Evolutionary conservation across 306 rosid species (phyloP), one percentile per base, ranked within the genome.

Genomic region (Cercis canadensis): DNA sequence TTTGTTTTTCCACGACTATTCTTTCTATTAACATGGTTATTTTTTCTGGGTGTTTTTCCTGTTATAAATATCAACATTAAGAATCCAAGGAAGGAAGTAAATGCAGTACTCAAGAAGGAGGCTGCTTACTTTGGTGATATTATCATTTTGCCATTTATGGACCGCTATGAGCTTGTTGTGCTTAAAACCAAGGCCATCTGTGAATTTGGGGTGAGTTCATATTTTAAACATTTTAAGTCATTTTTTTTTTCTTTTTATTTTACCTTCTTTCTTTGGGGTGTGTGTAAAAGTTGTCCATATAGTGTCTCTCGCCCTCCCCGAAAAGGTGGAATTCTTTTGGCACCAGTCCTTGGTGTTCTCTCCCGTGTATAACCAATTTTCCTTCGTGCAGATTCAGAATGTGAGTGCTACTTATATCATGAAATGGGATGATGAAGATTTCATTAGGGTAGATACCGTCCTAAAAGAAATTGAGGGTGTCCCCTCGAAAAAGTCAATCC

Each of bases 11-110:
- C 43, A 14, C 14, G 7, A 10, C 9, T 19, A 10, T 52, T 10
- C 51, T 13, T 11, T 62, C 21, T 18, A 15, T 40, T 18, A 16
- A 5, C n/a, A 7, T 31, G 56, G 44, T 34, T 51, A 36, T 14
- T 33, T 13, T 51, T 54, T 18, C 36, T 39, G 57, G 57, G 29
- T 52, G 60, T 24, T 18, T 13, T 1, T 24, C 54, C 31, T 16
- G 1, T 12, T 72, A 17, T 46, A 9, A 65, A 34, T 37, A 40
- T 54, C 43, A 17, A 10, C 21, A 10, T 81, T 72, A 82, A 93
- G 98, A 94, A 88, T 83, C 90, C 96, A 31, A 87, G 97, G 84
- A n/a, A n/a, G n/a, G n/a, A n/a, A n/a, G n/a, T n/a, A n/a, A n/a
- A n/a, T n/a, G n/a, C n/a, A n/a, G n/a, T 84, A 79, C 83, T 93